These are phyloP conservation scores for Mycena filopes DNA, from an alignment of 768 basidiomycete species.

Conservation along the genomic window DNA sequence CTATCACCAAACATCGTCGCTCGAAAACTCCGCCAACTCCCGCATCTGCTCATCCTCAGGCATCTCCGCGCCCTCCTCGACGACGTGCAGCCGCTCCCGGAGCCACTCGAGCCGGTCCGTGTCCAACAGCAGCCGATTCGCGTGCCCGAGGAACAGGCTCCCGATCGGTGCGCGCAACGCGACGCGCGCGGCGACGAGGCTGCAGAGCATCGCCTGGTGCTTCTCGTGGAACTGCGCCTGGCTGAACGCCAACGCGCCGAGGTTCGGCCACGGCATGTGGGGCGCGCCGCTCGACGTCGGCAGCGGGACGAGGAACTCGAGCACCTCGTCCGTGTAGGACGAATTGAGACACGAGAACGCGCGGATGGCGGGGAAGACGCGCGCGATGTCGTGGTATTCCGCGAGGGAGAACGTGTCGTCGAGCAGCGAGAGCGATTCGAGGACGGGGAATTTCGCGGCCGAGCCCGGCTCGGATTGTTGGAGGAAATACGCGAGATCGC, in stretches of 20 bases:
- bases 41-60: constrained; percentile 28
- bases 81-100: constrained; percentile 13
- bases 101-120: constrained; percentile 27
- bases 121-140: constrained; percentile 29
- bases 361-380: constrained; percentile 26
- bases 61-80: constrained; percentile 26
- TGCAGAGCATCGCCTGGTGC: constrained; percentile 31
- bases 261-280: constrained; percentile 30
- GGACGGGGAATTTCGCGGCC: constrained; percentile 29
- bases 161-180: constrained; percentile 21
- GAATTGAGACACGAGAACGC: constrained; percentile 23
- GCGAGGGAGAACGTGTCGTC: constrained; percentile 22
- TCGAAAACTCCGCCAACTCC: constrained; percentile 22
- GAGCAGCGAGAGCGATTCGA: constrained; percentile 22
- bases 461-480: constrained; percentile 22
- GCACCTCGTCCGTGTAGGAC: constrained; percentile 27
- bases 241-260: constrained; percentile 13
- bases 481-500: constrained; percentile 28
- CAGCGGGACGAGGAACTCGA: constrained; percentile 28
- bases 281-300: constrained; percentile 18
- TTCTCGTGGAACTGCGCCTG: constrained; percentile 31
- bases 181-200: constrained; percentile 22
- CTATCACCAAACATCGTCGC: constrained; percentile 17
- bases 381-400: constrained; percentile 27
- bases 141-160: constrained; percentile 26